Base-by-base conservation (phyloP, 2,329 filamentous ascomycete species). In the Sarocladium kiliense region DNA sequence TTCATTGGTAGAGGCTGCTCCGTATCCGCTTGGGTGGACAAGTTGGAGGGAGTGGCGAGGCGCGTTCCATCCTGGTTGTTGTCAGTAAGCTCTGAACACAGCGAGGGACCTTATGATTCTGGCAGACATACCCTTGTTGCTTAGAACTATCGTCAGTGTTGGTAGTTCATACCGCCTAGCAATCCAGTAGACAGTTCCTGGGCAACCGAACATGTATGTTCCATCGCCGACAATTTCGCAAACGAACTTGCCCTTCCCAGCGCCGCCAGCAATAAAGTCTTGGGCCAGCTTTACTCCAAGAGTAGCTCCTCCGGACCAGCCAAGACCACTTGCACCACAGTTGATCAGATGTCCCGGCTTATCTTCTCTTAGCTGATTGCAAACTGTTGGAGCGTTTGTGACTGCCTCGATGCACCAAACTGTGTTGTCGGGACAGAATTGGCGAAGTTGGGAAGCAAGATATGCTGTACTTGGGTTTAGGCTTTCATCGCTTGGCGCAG, bases 361-460 rank as follows among this genome's bases (percentile, higher is more conserved):
- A 0, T 77, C 82, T 1, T 82, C 77, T 61, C 84, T 81, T 14
- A 92, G 72, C 60, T 90, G 86, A 60, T 91, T 86, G 14, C 80
- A 76, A 1, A 90, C 81, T 23, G 81, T 77, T 1, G 67, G 68
- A 0, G 84, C 82, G 53, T 87, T 81, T 0, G 88, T 91, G 1
- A 92, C 88, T 0, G 88, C 83, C 70, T 92, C 88, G 42, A 91
- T 75, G 4, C 81, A 84, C 72, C 81, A 91, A 58, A 91, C 88
- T 0, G 87, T 86, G 61, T 67, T 68, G 19, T 63, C 62, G 7
- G 67, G 62, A 42, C 64, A 66, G 5, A 60, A 30, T 25, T 56
- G 41, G 9, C 55, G 55, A 14, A 66, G 55, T 36, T 54, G 30
- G 1, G 37, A 27, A 16, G 14, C 21, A 3, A 47, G 44, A 14